phyloP scores from a whole-genome alignment of 148 eudicot genomes.

The Limonium bicolor region DNA sequence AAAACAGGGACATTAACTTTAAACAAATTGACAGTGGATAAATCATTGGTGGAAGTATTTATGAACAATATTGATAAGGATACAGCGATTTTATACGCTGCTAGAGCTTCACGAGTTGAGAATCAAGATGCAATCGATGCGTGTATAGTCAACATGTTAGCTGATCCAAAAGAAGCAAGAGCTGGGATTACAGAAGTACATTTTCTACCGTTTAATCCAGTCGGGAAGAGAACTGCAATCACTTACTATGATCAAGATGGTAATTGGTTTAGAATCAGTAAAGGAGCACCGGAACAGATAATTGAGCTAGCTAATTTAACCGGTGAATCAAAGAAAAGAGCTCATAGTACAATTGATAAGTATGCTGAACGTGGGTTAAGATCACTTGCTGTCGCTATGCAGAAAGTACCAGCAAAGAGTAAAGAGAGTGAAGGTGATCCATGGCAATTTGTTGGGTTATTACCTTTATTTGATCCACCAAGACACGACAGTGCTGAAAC shows the following conservation, averaged over 20 bases:
- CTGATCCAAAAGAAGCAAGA: constrained; percentile 35
- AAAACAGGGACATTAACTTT: constrained; percentile 32
- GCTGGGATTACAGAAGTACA: constrained; percentile 28
- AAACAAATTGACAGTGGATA: constrained; percentile 27
- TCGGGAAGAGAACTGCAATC: constrained; percentile 31
- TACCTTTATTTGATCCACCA: constrained; percentile 39
- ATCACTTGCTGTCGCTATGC: constrained; percentile 24
- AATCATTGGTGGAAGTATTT: constrained; percentile 23
- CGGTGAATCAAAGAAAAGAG: constrained; percentile 21
- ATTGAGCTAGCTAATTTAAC: constrained; percentile 20
- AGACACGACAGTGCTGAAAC: constrained; percentile 41
- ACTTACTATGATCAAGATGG: constrained; percentile 21
- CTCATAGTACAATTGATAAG: constrained; percentile 29
- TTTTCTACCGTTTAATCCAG: constrained; percentile 33
- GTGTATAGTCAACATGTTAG: constrained; percentile 31
- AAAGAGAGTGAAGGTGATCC: constrained; percentile 33
- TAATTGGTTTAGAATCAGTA: constrained; percentile 25
- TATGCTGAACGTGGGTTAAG: constrained; percentile 41
- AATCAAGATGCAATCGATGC: constrained; percentile 41
- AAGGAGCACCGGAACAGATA: constrained; percentile 42
- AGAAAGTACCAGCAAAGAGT: constrained; percentile 9
- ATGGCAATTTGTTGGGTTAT: constrained; percentile 25
- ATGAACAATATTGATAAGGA: constrained; percentile 20
- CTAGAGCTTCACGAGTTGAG: constrained; percentile 26
- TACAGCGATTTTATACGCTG: constrained; percentile 20